Evolutionary conservation across 495 filamentous ascomycete species (phyloP).

Genomic region (Elasticomyces elasticus): DNA sequence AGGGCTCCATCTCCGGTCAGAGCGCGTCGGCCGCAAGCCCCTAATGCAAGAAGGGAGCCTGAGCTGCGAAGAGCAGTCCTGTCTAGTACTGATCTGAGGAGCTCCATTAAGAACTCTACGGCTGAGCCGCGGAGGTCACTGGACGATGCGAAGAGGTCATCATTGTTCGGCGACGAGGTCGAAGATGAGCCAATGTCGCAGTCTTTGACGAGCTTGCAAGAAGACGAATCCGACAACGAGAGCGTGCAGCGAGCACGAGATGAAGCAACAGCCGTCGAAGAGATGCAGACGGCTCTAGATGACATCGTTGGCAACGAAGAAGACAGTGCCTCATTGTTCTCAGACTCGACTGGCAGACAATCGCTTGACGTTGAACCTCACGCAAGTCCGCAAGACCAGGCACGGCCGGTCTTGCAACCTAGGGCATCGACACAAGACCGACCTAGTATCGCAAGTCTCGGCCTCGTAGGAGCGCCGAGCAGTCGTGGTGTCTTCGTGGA

Average conservation of each 20-base stretch:
- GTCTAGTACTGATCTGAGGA: constrained; percentile 48
- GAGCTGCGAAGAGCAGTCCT: constrained; percentile 50
- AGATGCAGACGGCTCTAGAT: constrained; percentile 89
- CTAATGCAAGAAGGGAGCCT: constrained; percentile 20
- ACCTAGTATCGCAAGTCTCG: constrained; percentile 81
- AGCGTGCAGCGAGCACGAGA: constrained; percentile 22
- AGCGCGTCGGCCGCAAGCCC: constrained; percentile 3
- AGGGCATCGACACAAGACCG: constrained; percentile 44
- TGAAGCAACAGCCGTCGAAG: constrained; percentile 63
- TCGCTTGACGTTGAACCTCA: constrained; percentile 32
- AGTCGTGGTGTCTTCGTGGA: constrained; percentile 83
- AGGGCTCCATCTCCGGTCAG: constrained; percentile 18
- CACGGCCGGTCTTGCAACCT: constrained; percentile 7
- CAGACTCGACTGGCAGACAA: constrained; percentile 38
- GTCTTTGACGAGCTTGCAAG: constrained; percentile 49
- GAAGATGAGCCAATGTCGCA: constrained; percentile 52
- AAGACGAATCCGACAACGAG: constrained; percentile 38
- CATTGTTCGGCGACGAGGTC: constrained; percentile 57
- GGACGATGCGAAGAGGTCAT: constrained; percentile 44
- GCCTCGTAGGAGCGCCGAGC: constrained; percentile 69
- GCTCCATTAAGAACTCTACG: constrained; percentile 25
- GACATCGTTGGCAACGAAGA: constrained; percentile 80
- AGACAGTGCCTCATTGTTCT: constrained; percentile 42
- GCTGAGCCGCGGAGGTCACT: constrained; percentile 45
- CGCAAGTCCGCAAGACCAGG: constrained; percentile 37